Conservation (phyloP, 2,329 filamentous ascomycete species). For the Cyanodermella asteris region DNA sequence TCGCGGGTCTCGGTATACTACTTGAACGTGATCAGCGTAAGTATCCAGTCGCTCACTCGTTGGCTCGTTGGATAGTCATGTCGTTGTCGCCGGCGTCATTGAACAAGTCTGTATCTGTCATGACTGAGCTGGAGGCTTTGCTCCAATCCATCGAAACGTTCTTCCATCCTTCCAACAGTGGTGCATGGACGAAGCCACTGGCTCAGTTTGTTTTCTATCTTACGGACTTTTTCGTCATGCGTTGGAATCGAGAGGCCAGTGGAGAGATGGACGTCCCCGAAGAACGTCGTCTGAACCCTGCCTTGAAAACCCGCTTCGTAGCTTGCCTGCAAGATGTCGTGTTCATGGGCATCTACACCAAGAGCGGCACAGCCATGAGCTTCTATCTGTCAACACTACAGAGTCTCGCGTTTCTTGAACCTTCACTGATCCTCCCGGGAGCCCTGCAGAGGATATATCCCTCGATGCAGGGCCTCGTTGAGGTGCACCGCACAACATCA, state of each 20-base stretch:
- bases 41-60: constrained; percentile 75
- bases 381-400: constrained; percentile 83
- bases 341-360: constrained; percentile 96
- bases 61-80: constrained; percentile 82
- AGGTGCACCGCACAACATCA: constrained; percentile 89
- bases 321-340: constrained; percentile 73
- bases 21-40: constrained; percentile 86
- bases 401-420: constrained; percentile 73
- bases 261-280: constrained; percentile 73
- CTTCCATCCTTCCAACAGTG: constrained; percentile 94
- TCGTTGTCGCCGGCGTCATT: constrained; percentile 72
- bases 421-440: constrained; percentile 74
- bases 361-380: constrained; percentile 76
- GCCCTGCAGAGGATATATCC: constrained; percentile 92
- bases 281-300: constrained; percentile 56
- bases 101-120: constrained; percentile 52
- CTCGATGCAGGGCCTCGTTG: constrained; percentile 84
- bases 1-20: constrained; percentile 62
- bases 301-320: constrained; percentile 77
- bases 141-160: constrained; percentile 95
- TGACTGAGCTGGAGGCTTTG: constrained; percentile 70
- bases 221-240: constrained; percentile 87
- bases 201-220: constrained; percentile 83
- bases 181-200: constrained; percentile 71
- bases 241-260: constrained; percentile 88